Conservation (phyloP, 495 filamentous ascomycete genomes). For the Coniosporium apollinis region DNA sequence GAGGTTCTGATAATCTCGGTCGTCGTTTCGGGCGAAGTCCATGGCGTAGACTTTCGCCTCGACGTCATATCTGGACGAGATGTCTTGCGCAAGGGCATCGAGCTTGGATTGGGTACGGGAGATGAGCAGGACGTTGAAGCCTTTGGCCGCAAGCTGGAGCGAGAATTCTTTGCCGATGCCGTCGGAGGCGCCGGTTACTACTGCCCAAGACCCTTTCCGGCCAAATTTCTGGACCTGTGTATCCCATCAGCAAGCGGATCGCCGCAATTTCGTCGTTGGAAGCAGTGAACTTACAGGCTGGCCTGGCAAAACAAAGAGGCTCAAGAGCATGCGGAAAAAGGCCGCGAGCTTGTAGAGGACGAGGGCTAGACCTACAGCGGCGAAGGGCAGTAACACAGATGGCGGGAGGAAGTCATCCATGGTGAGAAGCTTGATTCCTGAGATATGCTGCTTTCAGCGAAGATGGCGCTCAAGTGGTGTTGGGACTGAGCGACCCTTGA, state of each 20-base stretch:
- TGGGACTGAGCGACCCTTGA: too few relatives aligned
- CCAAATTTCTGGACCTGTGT: constrained; percentile 75
- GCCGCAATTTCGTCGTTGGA: too few relatives aligned
- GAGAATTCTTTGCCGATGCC: constrained; percentile 96
- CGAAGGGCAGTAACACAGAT: constrained; percentile 11
- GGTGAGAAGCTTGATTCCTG: background rate
- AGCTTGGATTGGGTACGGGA: constrained; percentile 90
- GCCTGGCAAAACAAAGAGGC: constrained; percentile 61
- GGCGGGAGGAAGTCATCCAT: constrained; percentile 1
- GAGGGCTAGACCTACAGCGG: constrained; percentile 27
- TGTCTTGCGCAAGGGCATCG: constrained; percentile 53
- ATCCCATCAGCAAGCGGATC: too few relatives aligned
- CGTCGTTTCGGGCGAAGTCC: constrained; percentile 70
- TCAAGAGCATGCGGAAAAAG: constrained; percentile 48
- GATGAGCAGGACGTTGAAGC: constrained; percentile 85
- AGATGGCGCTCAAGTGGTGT: too few relatives aligned
- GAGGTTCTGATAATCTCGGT: constrained; percentile 60
- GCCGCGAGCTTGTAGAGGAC: constrained; percentile 38
- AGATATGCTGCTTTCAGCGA: too few relatives aligned
- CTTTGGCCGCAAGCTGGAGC: constrained; percentile 70
- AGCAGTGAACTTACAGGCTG: constrained; percentile 32
- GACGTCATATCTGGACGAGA: constrained; percentile 48
- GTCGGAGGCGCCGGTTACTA: constrained; percentile 91
- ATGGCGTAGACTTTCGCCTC: constrained; percentile 65
- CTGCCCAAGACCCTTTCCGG: constrained; percentile 80